These are phyloP conservation scores for Nemania sp. DNA, from an alignment of 2,329 filamentous ascomycete genomes.

Conservation along the genomic window DNA sequence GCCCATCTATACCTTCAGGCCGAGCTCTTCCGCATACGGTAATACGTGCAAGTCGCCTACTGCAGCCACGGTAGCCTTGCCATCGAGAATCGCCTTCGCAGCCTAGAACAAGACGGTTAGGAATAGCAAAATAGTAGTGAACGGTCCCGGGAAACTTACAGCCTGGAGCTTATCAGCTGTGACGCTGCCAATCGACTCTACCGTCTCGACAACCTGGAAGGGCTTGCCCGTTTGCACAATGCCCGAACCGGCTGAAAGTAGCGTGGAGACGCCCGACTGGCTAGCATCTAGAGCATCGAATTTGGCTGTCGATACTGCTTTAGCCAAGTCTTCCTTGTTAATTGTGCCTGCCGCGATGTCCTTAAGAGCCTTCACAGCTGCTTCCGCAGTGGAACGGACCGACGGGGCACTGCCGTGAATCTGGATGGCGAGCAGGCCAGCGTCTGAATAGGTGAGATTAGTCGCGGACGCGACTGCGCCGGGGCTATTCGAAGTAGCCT, in stretches of 20 bases:
- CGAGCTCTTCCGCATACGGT: constrained; percentile 92
- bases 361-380: constrained; percentile 81
- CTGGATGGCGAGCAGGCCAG: constrained; percentile 84
- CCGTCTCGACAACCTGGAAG: constrained; percentile 79
- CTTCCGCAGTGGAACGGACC: constrained; percentile 73
- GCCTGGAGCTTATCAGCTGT: constrained; percentile 82
- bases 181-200: constrained; percentile 78
- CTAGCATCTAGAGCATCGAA: constrained; percentile 85
- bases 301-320: constrained; percentile 91
- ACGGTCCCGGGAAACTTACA: constrained; percentile 57
- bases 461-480: constrained; percentile 72
- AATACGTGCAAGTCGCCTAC: constrained; percentile 91
- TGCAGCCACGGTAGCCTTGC: constrained; percentile 84
- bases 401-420: constrained; percentile 74
- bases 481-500: constrained; percentile 69
- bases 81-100: constrained; percentile 83
- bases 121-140: neutral
- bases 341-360: constrained; percentile 75
- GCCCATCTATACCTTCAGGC: constrained; percentile 80
- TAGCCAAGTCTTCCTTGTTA: constrained; percentile 82
- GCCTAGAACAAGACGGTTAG: constrained; percentile 59
- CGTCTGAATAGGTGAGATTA: constrained; percentile 88
- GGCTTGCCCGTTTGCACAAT: constrained; percentile 80
- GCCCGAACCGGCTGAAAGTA: constrained; percentile 83
- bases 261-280: constrained; percentile 74